Conservation (phyloP, 2,329 filamentous ascomycete species). For the Ambrosiella xylebori region DNA sequence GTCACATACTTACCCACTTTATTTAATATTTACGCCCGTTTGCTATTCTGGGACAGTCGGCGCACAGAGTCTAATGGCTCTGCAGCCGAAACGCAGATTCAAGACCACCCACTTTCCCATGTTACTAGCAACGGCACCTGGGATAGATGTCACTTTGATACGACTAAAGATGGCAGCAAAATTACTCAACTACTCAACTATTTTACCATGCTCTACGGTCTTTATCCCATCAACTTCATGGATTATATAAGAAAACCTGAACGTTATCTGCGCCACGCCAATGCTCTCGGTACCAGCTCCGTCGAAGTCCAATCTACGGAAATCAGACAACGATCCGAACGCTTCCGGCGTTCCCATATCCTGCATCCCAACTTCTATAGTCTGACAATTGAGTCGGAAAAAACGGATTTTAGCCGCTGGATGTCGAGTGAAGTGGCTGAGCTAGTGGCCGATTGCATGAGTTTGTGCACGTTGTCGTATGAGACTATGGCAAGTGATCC, state of each 20-base stretch:
- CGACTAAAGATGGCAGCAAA: slow-evolving; percentile 42
- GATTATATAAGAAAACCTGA: slow-evolving; percentile 72
- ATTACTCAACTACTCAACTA: slow-evolving; percentile 56
- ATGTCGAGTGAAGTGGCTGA: slow-evolving; percentile 65
- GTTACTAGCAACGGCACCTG: slow-evolving; percentile 29
- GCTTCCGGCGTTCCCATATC: slow-evolving; percentile 54
- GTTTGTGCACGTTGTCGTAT: slow-evolving; percentile 30
- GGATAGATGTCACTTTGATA: slow-evolving; percentile 45
- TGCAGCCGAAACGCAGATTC: slow-evolving; percentile 17
- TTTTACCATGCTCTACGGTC: slow-evolving; percentile 66
- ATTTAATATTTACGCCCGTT: slow-evolving; percentile 65
- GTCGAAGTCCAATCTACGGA: slow-evolving; percentile 64
- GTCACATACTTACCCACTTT: slow-evolving; percentile 51
- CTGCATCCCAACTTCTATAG: slow-evolving; percentile 75
- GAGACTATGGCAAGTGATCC: not conserved
- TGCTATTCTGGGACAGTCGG: slow-evolving; percentile 61
- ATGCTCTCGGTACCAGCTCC: slow-evolving; percentile 52
- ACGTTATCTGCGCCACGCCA: slow-evolving; percentile 56
- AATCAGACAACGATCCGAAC: slow-evolving; percentile 58
- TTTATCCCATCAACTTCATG: slow-evolving; percentile 76
- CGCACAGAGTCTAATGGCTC: slow-evolving; percentile 25
- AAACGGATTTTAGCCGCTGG: slow-evolving; percentile 60
- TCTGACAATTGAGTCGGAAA: slow-evolving; percentile 62
- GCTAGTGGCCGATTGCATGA: slow-evolving; percentile 64
- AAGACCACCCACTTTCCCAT: slow-evolving; percentile 9